phyloP scores from a whole-genome alignment of 208 protist species.

The Acanthamoeba royreba region DNA sequence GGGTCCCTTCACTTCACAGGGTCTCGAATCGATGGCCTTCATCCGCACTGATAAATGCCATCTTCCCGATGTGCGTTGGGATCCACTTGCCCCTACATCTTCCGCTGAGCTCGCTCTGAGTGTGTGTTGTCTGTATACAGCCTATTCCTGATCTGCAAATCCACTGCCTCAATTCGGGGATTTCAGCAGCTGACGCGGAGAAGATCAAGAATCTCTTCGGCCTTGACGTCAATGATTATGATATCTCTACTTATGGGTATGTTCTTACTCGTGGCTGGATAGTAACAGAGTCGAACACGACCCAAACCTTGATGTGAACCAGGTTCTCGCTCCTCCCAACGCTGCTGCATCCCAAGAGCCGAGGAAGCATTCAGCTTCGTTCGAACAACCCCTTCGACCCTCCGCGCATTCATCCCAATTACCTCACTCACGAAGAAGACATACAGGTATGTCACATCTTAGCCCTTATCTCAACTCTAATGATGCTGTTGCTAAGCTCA shows the following conservation, averaged over 20 bases:
- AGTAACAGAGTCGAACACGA: background rate
- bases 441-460: background rate
- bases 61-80: background rate
- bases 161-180: background rate
- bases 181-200: background rate
- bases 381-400: background rate
- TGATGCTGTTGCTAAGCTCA: background rate
- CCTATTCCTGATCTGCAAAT: conserved; percentile 41
- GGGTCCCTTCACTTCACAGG: background rate
- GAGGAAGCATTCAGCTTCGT: background rate
- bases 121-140: background rate
- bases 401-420: background rate
- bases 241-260: background rate
- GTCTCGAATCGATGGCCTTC: conserved; percentile 22
- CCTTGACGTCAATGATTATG: background rate
- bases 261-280: background rate
- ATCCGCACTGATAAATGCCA: background rate
- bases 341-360: background rate
- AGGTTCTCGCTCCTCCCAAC: conserved; percentile 15
- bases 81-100: background rate
- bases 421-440: conserved; percentile 16
- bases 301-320: background rate
- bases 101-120: background rate
- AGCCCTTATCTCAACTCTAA: background rate
- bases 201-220: background rate